Percentiles rank a stretch among this genome's conserved stretches.
phyloP scores from a whole-genome alignment of 495 filamentous ascomycete species.

The Penicillium malachiteum region DNA sequence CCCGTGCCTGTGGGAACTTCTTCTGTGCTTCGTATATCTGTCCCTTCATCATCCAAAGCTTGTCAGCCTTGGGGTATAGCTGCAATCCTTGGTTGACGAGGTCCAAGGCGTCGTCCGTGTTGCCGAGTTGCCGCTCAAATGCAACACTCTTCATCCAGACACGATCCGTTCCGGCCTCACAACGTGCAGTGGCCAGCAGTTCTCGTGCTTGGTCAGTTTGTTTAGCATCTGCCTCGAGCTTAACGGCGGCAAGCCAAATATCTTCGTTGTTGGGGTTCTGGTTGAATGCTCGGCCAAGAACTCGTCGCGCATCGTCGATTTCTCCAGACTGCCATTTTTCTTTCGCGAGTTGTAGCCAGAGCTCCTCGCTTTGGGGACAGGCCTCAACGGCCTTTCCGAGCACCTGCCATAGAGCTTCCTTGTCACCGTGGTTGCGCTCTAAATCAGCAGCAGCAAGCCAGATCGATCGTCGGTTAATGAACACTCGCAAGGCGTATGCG shows the following conservation, averaged over 20 bases:
- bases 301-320: constrained; percentile 77
- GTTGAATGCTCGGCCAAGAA: constrained; percentile 83
- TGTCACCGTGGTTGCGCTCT: constrained; percentile 84
- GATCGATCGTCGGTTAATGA: constrained; percentile 74
- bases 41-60: constrained; percentile 98
- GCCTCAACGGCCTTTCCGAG: constrained; percentile 93
- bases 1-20: constrained; percentile 78
- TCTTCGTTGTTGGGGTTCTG: constrained; percentile 95
- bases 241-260: constrained; percentile 94
- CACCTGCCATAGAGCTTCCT: constrained; percentile 76
- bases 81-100: constrained; percentile 84
- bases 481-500: constrained; percentile 84
- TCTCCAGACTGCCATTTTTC: constrained; percentile 88
- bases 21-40: constrained; percentile 86
- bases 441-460: constrained; percentile 91
- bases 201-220: constrained; percentile 77
- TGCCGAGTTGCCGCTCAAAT: constrained; percentile 82
- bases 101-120: constrained; percentile 76
- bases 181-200: constrained; percentile 75
- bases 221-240: constrained; percentile 85
- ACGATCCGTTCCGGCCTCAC: constrained; percentile 87
- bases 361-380: constrained; percentile 81
- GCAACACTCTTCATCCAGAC: constrained; percentile 95
- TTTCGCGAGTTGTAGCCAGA: constrained; percentile 95
- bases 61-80: constrained; percentile 81